A percentile compares a stretch with the other conserved stretches of the same genome.
These are phyloP conservation scores for Escallonia rubra DNA, from an alignment of 129 eudicot species.

Conservation along the genomic window DNA sequence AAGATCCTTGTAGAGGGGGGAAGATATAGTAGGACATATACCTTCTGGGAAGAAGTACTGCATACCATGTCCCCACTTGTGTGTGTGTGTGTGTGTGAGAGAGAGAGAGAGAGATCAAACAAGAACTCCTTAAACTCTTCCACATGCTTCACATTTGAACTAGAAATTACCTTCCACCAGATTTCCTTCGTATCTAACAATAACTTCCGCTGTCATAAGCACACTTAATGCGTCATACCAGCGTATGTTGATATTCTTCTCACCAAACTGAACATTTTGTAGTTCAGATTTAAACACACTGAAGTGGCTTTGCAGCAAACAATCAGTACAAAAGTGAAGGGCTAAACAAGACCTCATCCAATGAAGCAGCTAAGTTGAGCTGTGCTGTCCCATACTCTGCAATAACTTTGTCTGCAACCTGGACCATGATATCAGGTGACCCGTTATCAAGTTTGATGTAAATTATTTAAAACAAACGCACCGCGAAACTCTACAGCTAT, in stretches of 20 bases:
- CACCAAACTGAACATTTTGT: constrained; percentile 15
- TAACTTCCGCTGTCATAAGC: constrained; percentile 43
- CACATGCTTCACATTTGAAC: constrained; percentile 28
- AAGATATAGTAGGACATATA: no score
- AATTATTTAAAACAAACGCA: no score
- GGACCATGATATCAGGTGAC: neutral
- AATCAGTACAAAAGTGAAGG: neutral
- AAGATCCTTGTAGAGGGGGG: no score
- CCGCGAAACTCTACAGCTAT: no score
- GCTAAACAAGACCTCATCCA: constrained; percentile 4
- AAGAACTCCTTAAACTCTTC: constrained; percentile 29
- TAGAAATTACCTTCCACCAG: constrained; percentile 37
- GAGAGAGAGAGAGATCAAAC: neutral
- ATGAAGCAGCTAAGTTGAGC: neutral
- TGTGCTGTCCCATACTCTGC: constrained; percentile 8
- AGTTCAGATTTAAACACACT: neutral
- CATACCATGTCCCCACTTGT: neutral
- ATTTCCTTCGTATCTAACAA: constrained; percentile 37
- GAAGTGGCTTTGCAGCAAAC: neutral
- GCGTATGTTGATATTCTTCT: constrained; percentile 40
- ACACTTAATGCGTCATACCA: constrained; percentile 50
- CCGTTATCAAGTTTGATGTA: neutral
- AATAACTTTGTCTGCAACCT: constrained; percentile 26
- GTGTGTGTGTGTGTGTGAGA: neutral
- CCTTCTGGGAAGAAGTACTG: no score